phyloP scores from a whole-genome alignment of 768 basidiomycete genomes.

The Hemileccinum rubropunctum region DNA sequence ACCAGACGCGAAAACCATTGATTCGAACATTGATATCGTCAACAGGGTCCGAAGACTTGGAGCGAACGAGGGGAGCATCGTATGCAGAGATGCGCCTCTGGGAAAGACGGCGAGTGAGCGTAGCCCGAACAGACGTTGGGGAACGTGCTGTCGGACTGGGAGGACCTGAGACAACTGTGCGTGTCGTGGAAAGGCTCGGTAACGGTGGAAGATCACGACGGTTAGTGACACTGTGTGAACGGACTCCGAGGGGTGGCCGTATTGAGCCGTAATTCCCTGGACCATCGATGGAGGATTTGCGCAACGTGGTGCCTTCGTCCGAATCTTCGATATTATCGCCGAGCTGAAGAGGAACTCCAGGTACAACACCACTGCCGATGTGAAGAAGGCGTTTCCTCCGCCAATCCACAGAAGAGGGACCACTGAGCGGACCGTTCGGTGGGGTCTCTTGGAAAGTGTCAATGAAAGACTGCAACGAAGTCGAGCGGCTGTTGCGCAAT shows the following conservation, averaged over 20 bases:
- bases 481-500: conserved; percentile 15
- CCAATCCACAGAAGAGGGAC: conserved; percentile 58
- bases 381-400: conserved; percentile 58
- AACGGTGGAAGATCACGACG: conserved; percentile 39
- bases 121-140: conserved; percentile 30
- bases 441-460: conserved; percentile 8
- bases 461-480: conserved; percentile 17
- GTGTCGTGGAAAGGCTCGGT: conserved; percentile 32
- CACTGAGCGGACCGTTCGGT: conserved; percentile 38
- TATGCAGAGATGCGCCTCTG: conserved; percentile 74
- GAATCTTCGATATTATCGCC: conserved; percentile 7
- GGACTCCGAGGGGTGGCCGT: conserved; percentile 26
- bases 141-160: conserved; percentile 24
- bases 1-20: conserved; percentile 86
- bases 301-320: conserved; percentile 38
- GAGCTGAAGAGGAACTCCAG: neutral
- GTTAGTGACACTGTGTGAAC: conserved; percentile 26
- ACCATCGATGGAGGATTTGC: conserved; percentile 22
- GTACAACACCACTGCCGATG: conserved; percentile 38
- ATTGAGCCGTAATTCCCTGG: conserved; percentile 64
- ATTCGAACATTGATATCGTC: conserved; percentile 59
- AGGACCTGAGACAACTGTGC: conserved; percentile 36
- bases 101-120: conserved; percentile 39
- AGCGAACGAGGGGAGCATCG: conserved; percentile 46
- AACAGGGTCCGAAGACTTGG: conserved; percentile 32